These are phyloP conservation scores for Xylaria sp. DNA, from an alignment of 2,329 filamentous ascomycete genomes.

Conservation along the genomic window DNA sequence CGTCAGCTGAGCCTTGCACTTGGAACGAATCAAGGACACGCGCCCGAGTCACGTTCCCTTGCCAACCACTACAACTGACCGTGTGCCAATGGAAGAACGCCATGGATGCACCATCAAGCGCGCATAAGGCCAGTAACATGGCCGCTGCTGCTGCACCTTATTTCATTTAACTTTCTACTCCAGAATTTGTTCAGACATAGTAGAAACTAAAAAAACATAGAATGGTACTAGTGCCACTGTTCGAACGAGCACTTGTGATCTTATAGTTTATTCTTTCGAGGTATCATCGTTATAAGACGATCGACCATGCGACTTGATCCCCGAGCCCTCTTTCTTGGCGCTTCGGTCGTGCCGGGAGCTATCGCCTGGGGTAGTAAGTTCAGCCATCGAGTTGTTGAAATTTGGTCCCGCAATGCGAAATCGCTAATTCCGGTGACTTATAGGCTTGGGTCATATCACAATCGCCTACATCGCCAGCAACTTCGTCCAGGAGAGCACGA, in stretches of 20 bases:
- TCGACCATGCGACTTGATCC: constrained; percentile 47
- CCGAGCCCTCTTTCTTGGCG: constrained; percentile 44
- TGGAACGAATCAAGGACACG: constrained; percentile 24
- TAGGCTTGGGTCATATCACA: constrained; percentile 72
- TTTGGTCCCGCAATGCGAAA: constrained; percentile 2
- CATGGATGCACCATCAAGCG: constrained; percentile 16
- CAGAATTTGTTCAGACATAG: background rate
- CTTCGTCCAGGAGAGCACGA: constrained; percentile 67
- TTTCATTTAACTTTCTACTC: background rate
- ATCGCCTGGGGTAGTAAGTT: constrained; percentile 57
- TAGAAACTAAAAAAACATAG: background rate
- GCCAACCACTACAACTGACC: constrained; percentile 36
- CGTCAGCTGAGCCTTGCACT: constrained; percentile 21
- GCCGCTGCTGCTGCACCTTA: constrained; percentile 8
- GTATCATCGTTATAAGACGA: constrained; percentile 19
- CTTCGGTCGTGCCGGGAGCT: constrained; percentile 49
- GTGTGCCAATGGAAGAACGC: constrained; percentile 22
- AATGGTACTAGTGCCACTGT: background rate
- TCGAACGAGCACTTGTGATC: constrained; percentile 9
- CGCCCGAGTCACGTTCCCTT: constrained; percentile 39
- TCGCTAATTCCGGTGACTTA: constrained; percentile 27
- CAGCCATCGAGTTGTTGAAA: background rate
- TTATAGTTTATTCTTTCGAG: background rate
- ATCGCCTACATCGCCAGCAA: constrained; percentile 71
- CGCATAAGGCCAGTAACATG: constrained; percentile 30